phyloP scores from a whole-genome alignment of 2,329 filamentous ascomycete genomes.

The Sphaerulina vaccinii region DNA sequence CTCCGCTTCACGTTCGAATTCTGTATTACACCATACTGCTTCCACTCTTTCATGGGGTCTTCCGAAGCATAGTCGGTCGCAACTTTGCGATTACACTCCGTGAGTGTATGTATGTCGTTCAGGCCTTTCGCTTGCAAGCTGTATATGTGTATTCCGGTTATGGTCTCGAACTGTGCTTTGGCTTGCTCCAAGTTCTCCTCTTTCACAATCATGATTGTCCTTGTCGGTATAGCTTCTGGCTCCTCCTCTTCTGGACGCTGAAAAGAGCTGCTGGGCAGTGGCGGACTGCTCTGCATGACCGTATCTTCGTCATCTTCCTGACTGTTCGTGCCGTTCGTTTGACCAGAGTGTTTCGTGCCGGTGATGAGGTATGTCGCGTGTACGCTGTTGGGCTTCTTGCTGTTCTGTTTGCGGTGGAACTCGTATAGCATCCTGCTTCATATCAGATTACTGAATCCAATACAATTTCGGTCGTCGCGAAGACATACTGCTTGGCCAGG shows the following conservation, averaged over 20 bases:
- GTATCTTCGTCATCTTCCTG: conserved; percentile 62
- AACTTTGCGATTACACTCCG: conserved; percentile 66
- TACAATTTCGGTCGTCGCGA: too few relatives aligned
- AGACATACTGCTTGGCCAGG: conserved; percentile 86
- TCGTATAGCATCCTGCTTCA: conserved; percentile 74
- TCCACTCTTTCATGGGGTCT: conserved; percentile 59
- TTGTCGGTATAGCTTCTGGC: conserved; percentile 53
- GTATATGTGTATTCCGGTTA: conserved; percentile 82
- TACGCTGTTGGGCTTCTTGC: conserved; percentile 69
- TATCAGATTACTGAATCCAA: too few relatives aligned
- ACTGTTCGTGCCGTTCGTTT: conserved; percentile 41
- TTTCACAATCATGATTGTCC: conserved; percentile 32
- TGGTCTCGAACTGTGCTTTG: conserved; percentile 67
- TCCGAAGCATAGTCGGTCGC: conserved; percentile 56
- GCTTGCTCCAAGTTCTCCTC: conserved; percentile 43
- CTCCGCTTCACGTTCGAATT: conserved; percentile 67
- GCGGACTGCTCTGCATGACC: conserved; percentile 64
- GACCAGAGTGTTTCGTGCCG: conserved; percentile 57
- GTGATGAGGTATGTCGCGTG: conserved; percentile 90
- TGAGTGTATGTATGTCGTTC: conserved; percentile 66
- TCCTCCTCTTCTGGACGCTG: conserved; percentile 43
- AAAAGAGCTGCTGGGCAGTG: conserved; percentile 66
- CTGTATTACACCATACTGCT: conserved; percentile 69
- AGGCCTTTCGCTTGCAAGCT: conserved; percentile 72
- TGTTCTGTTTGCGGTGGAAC: conserved; percentile 76